A percentile compares a stretch with the other conserved stretches of the same genome.
These are phyloP conservation scores for Lyophyllum semitale DNA, from an alignment of 768 basidiomycete species.

Conservation along the genomic window DNA sequence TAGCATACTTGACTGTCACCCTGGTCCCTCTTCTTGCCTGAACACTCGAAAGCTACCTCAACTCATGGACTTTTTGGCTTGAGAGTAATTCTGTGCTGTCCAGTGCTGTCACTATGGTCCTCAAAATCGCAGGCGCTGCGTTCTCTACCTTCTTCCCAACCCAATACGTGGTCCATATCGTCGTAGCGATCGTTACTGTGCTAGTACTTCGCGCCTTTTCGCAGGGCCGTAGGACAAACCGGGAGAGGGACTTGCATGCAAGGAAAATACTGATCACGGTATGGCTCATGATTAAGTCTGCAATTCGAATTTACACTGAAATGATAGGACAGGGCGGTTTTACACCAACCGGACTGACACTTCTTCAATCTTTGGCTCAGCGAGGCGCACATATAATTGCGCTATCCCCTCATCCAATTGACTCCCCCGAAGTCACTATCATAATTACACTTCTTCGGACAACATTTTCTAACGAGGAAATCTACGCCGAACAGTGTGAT, in stretches of 20 bases:
- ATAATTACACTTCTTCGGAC: slow-evolving; percentile 68
- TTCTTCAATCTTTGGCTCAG: slow-evolving; percentile 65
- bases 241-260: slow-evolving; percentile 77
- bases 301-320: slow-evolving; percentile 2
- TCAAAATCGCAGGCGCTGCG: slow-evolving; percentile 45
- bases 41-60: not conserved
- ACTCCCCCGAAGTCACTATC: slow-evolving; percentile 53
- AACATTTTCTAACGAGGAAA: slow-evolving; percentile 71
- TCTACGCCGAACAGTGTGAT: slow-evolving; percentile 82
- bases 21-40: too few species aligned
- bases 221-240: slow-evolving; percentile 68
- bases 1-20: not conserved
- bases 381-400: slow-evolving; percentile 83
- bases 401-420: slow-evolving; percentile 61
- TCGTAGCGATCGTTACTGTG: slow-evolving; percentile 42
- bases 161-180: slow-evolving; percentile 57
- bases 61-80: not conserved
- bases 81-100: not conserved
- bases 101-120: slow-evolving; percentile 43
- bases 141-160: slow-evolving; percentile 50
- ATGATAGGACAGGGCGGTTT: slow-evolving; percentile 61
- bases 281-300: slow-evolving; percentile 21
- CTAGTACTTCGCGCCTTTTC: slow-evolving; percentile 58
- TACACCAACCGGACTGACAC: slow-evolving; percentile 68
- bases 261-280: slow-evolving; percentile 74